Evolutionary conservation across 2,329 filamentous ascomycete species (phyloP).

Genomic region (Nannizzia gypsea): DNA sequence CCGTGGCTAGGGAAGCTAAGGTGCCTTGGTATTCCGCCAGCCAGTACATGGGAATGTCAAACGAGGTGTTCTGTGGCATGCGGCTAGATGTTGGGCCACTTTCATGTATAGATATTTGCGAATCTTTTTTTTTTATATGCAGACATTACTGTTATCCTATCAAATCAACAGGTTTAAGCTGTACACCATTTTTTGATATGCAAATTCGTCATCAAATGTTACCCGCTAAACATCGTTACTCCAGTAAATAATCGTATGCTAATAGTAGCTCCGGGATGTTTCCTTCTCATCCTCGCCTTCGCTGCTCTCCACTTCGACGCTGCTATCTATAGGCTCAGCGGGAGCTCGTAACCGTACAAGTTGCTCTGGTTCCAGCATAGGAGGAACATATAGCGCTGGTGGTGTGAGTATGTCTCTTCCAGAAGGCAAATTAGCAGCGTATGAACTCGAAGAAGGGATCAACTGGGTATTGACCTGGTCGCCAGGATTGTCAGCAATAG

Average conservation of each 20-base stretch:
- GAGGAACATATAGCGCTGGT: slow-evolving; percentile 55
- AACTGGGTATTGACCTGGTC: slow-evolving; percentile 66
- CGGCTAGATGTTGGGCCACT: background rate
- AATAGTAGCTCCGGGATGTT: background rate
- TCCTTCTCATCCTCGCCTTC: background rate
- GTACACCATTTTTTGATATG: background rate
- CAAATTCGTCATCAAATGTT: no score
- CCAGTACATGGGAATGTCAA: background rate
- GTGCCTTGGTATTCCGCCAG: background rate
- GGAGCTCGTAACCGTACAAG: slow-evolving; percentile 34
- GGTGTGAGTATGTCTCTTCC: slow-evolving; percentile 69
- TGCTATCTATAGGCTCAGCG: slow-evolving; percentile 5
- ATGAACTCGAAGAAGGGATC: slow-evolving; percentile 58
- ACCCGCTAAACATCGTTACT: no score
- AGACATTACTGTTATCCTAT: background rate
- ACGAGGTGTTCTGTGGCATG: background rate
- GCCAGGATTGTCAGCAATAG: background rate
- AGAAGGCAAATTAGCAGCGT: slow-evolving; percentile 71
- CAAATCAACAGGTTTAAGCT: background rate
- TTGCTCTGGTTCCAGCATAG: slow-evolving; percentile 51
- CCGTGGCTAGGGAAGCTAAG: background rate
- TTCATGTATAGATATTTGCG: slow-evolving; percentile 2
- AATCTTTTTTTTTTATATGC: background rate
- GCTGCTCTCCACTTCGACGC: slow-evolving; percentile 7
- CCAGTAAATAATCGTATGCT: background rate